These are phyloP conservation scores for Nakaseomyces uthaithaninus DNA, from an alignment of 1,139 yeast species.

Conservation along the genomic window DNA sequence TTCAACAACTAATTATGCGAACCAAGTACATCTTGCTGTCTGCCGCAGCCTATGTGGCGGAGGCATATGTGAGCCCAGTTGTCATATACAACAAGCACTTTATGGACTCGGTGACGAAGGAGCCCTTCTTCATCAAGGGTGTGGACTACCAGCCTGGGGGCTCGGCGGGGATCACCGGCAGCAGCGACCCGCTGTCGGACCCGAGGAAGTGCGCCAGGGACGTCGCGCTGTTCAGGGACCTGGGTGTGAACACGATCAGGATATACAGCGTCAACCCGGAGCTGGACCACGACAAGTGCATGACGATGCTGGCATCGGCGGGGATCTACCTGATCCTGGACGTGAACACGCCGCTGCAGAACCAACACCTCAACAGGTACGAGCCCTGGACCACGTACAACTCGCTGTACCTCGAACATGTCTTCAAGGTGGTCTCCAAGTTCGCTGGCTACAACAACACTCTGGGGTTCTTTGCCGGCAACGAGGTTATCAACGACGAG, in stretches of 20 bases:
- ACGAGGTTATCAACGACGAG: slow-evolving; percentile 79
- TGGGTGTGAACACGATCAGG: slow-evolving; percentile 52
- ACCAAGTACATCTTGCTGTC: neutral
- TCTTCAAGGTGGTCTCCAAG: slow-evolving; percentile 72
- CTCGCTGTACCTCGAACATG: slow-evolving; percentile 58
- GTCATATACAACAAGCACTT: slow-evolving; percentile 61
- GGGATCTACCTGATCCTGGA: slow-evolving; percentile 88
- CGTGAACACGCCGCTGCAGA: slow-evolving; percentile 75
- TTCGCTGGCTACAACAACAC: slow-evolving; percentile 82
- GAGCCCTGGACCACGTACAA: slow-evolving; percentile 86
- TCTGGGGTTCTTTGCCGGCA: slow-evolving; percentile 89
- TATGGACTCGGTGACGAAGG: slow-evolving; percentile 63
- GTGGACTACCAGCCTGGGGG: slow-evolving; percentile 89
- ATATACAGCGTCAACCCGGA: slow-evolving; percentile 81
- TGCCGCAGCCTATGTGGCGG: too few relatives aligned
- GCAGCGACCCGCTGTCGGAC: slow-evolving; percentile 60
- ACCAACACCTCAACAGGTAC: slow-evolving; percentile 73
- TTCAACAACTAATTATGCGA: too few relatives aligned
- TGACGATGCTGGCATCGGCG: slow-evolving; percentile 83
- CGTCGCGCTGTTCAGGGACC: slow-evolving; percentile 47
- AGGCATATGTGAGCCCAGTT: slow-evolving; percentile 44
- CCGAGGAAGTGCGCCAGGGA: slow-evolving; percentile 54
- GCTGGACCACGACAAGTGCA: slow-evolving; percentile 79
- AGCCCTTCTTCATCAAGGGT: slow-evolving; percentile 75
- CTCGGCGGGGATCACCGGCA: slow-evolving; percentile 51